Conservation (phyloP, 2,329 filamentous ascomycete genomes). For the Aspergillus fructus region DNA sequence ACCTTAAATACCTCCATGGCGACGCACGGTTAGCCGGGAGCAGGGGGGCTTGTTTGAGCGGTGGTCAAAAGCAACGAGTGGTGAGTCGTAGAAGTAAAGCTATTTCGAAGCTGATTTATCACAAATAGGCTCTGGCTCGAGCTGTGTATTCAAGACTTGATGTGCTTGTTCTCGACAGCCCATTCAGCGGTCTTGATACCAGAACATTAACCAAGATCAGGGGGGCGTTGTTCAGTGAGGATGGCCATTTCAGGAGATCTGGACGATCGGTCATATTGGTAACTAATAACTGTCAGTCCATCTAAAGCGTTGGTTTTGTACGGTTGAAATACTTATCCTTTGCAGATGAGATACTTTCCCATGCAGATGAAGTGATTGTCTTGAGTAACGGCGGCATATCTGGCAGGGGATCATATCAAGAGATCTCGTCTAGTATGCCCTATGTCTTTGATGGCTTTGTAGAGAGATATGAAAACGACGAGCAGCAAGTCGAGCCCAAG, state of each 20-base stretch:
- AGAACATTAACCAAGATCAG: constrained; percentile 4
- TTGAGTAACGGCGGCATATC: background rate
- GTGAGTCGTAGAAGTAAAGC: too few species aligned
- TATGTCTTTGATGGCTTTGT: background rate
- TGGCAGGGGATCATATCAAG: background rate
- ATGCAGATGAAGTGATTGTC: background rate
- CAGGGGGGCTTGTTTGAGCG: constrained; percentile 20
- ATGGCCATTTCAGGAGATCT: background rate
- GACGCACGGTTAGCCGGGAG: constrained; percentile 23
- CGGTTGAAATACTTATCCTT: background rate
- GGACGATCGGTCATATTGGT: background rate
- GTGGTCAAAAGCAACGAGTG: constrained; percentile 25
- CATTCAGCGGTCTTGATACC: constrained; percentile 39
- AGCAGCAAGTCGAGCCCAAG: background rate
- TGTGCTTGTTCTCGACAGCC: constrained; percentile 49
- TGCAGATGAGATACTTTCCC: background rate
- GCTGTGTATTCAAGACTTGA: constrained; percentile 45
- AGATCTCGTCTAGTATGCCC: background rate
- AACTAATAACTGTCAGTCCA: background rate
- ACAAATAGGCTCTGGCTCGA: constrained; percentile 43
- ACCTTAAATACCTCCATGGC: constrained; percentile 17
- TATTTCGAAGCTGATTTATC: too few species aligned
- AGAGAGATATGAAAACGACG: background rate
- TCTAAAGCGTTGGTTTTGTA: background rate
- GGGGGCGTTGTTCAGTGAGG: constrained; percentile 1